Percentiles rank a stretch among this genome's conserved stretches.
Conservation (phyloP, 768 basidiomycete species). For the Steccherinum ochraceum region DNA sequence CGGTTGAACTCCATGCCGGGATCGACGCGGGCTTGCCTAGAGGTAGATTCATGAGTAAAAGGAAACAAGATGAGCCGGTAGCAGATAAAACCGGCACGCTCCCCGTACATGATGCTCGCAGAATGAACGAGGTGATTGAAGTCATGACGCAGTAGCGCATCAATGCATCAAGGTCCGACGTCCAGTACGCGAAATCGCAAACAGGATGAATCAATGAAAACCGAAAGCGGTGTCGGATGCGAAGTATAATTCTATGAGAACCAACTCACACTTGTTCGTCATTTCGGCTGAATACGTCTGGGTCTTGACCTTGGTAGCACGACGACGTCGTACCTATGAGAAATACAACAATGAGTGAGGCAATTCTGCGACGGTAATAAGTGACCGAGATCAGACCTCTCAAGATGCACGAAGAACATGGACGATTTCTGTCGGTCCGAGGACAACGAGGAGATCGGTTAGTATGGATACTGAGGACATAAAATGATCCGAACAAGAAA, state of each 20-base stretch:
- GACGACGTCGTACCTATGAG: slow-evolving; percentile 65
- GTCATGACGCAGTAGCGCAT: background rate
- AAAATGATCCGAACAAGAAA: slow-evolving; percentile 10
- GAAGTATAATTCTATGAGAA: background rate
- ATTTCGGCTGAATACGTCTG: slow-evolving; percentile 43
- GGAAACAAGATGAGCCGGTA: slow-evolving; percentile 18
- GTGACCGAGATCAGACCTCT: slow-evolving; percentile 44
- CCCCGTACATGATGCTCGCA: slow-evolving; percentile 4
- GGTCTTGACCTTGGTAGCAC: slow-evolving; percentile 74
- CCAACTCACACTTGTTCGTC: slow-evolving; percentile 47
- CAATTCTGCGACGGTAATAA: too few relatives aligned
- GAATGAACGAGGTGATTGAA: background rate
- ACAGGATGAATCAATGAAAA: too few relatives aligned
- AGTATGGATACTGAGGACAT: background rate
- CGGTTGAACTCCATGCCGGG: slow-evolving; percentile 62
- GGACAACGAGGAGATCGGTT: slow-evolving; percentile 12
- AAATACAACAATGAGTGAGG: too few relatives aligned
- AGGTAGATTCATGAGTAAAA: background rate
- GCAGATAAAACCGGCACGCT: slow-evolving; percentile 7
- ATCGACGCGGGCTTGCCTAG: slow-evolving; percentile 39
- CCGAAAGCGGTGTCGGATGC: background rate
- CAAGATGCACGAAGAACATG: slow-evolving; percentile 84
- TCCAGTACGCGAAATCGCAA: too few relatives aligned
- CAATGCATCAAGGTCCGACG: slow-evolving; percentile 1
- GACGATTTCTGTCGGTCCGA: slow-evolving; percentile 54